Percentiles rank a stretch among this genome's conserved stretches.
Evolutionary conservation across 1,284 basidiomycete species (phyloP).

Genomic region (Rhodotorula sp.): DNA sequence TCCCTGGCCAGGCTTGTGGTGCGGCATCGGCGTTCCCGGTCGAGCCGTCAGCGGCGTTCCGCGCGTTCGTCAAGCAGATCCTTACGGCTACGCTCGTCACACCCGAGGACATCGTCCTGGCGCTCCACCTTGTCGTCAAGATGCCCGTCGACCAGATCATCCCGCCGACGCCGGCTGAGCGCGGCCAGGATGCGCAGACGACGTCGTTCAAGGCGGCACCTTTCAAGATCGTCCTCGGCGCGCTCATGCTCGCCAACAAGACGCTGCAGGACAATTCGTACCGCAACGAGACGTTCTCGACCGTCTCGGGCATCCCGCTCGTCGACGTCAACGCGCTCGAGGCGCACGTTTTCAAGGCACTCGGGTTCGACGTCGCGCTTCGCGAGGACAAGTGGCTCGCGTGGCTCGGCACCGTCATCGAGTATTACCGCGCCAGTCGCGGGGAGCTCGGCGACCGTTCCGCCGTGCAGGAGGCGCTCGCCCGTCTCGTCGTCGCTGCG

Average conservation of each 20-base stretch:
- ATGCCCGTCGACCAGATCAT: slow-evolving; percentile 39
- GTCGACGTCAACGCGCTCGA: slow-evolving; percentile 46
- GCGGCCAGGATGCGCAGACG: slow-evolving; percentile 37
- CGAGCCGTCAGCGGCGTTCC: slow-evolving; percentile 39
- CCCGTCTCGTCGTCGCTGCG: slow-evolving; percentile 28
- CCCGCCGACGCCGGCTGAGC: slow-evolving; percentile 41
- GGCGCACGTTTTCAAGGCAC: slow-evolving; percentile 38
- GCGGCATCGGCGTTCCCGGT: slow-evolving; percentile 25
- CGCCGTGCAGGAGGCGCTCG: slow-evolving; percentile 31
- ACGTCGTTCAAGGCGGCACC: slow-evolving; percentile 44
- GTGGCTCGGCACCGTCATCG: slow-evolving; percentile 39
- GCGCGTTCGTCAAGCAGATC: slow-evolving; percentile 45
- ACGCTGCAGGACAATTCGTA: slow-evolving; percentile 46
- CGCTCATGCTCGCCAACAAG: slow-evolving; percentile 47
- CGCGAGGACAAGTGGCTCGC: slow-evolving; percentile 39
- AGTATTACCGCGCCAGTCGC: slow-evolving; percentile 14
- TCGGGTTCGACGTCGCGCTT: slow-evolving; percentile 43
- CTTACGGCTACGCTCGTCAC: slow-evolving; percentile 45
- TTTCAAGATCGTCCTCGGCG: slow-evolving; percentile 46
- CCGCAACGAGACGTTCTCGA: slow-evolving; percentile 44
- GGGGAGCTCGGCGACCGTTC: slow-evolving; percentile 32
- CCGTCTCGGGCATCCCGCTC: slow-evolving; percentile 45
- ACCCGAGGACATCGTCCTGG: slow-evolving; percentile 45
- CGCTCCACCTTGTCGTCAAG: slow-evolving; percentile 41
- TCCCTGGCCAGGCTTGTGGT: slow-evolving; percentile 9